phyloP scores from a whole-genome alignment of 1,284 basidiomycete genomes.

The Ceraceosorus guamensis region DNA sequence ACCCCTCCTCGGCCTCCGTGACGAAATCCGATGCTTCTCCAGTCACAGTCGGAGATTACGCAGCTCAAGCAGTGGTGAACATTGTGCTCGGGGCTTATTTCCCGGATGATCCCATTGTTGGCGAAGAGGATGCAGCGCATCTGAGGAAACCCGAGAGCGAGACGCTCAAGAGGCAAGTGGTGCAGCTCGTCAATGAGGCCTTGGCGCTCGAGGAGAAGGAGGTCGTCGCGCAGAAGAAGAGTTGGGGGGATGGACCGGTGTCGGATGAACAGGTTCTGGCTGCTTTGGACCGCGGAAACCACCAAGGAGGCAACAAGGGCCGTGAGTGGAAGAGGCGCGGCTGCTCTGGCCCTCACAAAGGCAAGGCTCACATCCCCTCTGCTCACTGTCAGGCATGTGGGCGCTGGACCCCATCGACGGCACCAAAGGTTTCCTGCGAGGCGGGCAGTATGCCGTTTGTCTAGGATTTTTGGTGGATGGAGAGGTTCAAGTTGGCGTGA shows the following conservation, averaged over 20 bases:
- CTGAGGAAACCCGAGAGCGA: constrained; percentile 49
- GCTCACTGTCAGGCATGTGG: constrained; percentile 59
- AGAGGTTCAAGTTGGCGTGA: constrained; percentile 66
- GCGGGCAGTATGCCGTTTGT: constrained; percentile 95
- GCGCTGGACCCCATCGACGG: constrained; percentile 87
- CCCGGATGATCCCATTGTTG: constrained; percentile 79
- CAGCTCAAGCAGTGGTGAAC: constrained; percentile 45
- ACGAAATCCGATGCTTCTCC: constrained; percentile 92
- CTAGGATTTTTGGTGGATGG: constrained; percentile 81
- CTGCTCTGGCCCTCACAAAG: not conserved
- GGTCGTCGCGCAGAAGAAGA: constrained; percentile 50
- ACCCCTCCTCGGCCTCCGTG: constrained; percentile 62
- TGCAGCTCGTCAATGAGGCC: constrained; percentile 75
- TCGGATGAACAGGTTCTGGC: constrained; percentile 59
- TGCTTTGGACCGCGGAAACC: constrained; percentile 77
- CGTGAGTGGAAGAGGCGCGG: constrained; percentile 16
- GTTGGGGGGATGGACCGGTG: constrained; percentile 14
- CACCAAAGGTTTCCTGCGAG: constrained; percentile 89
- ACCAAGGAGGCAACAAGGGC: constrained; percentile 68
- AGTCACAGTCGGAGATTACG: constrained; percentile 63
- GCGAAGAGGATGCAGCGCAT: constrained; percentile 87
- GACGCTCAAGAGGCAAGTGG: constrained; percentile 62
- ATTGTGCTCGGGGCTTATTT: constrained; percentile 56
- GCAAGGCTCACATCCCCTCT: not conserved
- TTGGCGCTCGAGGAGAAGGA: constrained; percentile 50